phyloP scores from a whole-genome alignment of 306 rosid species.

The Sechiopsis laciniata region DNA sequence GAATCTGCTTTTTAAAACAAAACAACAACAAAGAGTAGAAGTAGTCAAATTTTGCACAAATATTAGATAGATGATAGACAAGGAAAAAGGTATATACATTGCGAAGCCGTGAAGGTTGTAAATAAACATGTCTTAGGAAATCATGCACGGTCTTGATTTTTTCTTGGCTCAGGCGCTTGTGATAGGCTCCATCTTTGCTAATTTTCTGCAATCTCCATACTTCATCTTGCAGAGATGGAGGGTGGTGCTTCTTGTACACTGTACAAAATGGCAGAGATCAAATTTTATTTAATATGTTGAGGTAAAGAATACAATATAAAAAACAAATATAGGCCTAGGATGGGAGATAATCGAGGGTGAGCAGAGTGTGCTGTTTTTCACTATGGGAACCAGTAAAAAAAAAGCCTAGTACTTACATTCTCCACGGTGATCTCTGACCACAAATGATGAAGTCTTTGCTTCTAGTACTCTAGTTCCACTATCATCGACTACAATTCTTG shows the following conservation, averaged over 20 bases:
- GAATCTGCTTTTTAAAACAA: constrained; percentile 50
- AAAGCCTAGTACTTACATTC: constrained; percentile 64
- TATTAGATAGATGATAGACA: not conserved
- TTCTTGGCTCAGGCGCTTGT: constrained; percentile 74
- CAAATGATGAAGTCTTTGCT: constrained; percentile 82
- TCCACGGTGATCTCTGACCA: constrained; percentile 96
- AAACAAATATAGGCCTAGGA: too few species aligned
- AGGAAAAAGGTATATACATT: constrained; percentile 32
- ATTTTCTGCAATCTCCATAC: constrained; percentile 97
- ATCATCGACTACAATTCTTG: constrained; percentile 61
- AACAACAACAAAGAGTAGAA: not conserved
- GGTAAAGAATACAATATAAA: too few species aligned
- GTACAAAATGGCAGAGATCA: constrained; percentile 19
- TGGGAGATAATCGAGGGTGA: too few species aligned
- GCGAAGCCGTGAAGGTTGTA: constrained; percentile 74
- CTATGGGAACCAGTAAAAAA: too few species aligned
- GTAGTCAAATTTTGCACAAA: not conserved
- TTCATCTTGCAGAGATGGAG: constrained; percentile 80
- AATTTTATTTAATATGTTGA: not conserved
- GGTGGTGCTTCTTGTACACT: constrained; percentile 99
- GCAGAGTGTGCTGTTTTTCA: too few species aligned
- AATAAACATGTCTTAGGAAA: constrained; percentile 68
- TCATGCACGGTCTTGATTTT: constrained; percentile 64
- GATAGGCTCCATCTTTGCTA: constrained; percentile 97
- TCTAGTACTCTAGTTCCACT: constrained; percentile 67